phyloP scores from a whole-genome alignment of 805 yeast species.

The Hanseniaspora vineae region DNA sequence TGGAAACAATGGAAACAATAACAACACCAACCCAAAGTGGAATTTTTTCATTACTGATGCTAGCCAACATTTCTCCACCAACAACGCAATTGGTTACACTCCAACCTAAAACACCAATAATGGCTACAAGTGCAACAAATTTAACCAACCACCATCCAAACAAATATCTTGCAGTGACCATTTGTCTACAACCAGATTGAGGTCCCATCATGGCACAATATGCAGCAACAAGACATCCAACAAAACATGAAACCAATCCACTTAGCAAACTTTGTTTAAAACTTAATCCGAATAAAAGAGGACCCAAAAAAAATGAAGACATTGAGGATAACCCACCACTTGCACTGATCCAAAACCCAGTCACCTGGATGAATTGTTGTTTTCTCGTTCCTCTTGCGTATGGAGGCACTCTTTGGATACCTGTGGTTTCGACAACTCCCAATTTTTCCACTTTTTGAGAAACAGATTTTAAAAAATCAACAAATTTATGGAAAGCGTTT shows the following conservation, averaged over 20 bases:
- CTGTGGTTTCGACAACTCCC: constrained; percentile 58
- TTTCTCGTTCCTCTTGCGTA: constrained; percentile 41
- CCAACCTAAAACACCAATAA: constrained; percentile 82
- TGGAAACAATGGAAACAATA: constrained; percentile 50
- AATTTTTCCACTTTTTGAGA: not conserved
- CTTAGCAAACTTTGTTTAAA: constrained; percentile 48
- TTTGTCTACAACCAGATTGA: constrained; percentile 77
- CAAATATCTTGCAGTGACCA: constrained; percentile 68
- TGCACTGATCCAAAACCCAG: constrained; percentile 75
- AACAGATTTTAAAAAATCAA: not conserved
- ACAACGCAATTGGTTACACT: constrained; percentile 81
- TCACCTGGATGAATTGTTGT: constrained; percentile 32
- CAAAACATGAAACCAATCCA: constrained; percentile 48
- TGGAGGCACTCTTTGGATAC: constrained; percentile 64
- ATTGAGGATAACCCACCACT: constrained; percentile 82
- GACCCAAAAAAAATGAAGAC: constrained; percentile 72
- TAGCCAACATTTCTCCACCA: constrained; percentile 71
- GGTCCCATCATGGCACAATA: constrained; percentile 85
- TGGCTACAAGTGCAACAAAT: constrained; percentile 56
- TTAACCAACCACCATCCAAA: constrained; percentile 84
- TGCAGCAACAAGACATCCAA: constrained; percentile 71
- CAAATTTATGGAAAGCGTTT: not conserved
- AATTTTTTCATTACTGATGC: constrained; percentile 50
- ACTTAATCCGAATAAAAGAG: constrained; percentile 56
- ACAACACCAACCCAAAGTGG: constrained; percentile 66